Evolutionary conservation across 129 eudicot genomes (phyloP), one percentile per base, ranked within the genome.

Genomic region (Flaveria brownii): DNA sequence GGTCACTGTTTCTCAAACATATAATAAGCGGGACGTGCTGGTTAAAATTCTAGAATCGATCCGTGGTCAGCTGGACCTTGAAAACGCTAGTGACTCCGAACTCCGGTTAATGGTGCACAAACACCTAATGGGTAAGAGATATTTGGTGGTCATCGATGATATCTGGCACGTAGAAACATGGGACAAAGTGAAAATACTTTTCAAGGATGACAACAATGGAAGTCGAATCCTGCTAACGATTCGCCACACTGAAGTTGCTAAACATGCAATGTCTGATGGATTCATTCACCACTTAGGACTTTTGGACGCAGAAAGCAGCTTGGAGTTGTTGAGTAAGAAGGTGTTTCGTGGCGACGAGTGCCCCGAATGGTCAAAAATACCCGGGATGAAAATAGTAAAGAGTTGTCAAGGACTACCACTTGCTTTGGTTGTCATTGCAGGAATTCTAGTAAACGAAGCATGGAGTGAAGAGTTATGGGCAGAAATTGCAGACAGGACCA

Each of bases 81-180:
- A 14, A 42, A 15, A 16, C 1, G 54, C 26, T 1, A 60, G 9
- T 61, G 71, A 59, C 62, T 70, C 52, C 4, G 0, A 36, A 13
- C 77, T 78, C 30, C 52, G 25, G 30, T 26, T 7, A 13, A 45
- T 3, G 71, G 10, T 78, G 76, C 77, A 70, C 77, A 17, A 45
- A 4, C 1, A 14, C 0, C 65, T 85, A 69, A 43, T 10, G 30
- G 73, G 68, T 30, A 30, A 46, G 64, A 85, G 76, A 59, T 85
- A 85, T 70, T 49, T 82, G 52, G 78, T 85, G 10, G 81, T 82
- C 14, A 74, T 78, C 15, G 86, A 85, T 82, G 89, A 85, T 57
- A 39, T 85, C 2, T 79, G 86, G 84, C 33, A 43, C 22, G 78
- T 17, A 0, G 65, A 71, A n/a, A 78, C 70, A 3, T 85, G 84